Base-by-base conservation (phyloP, 768 basidiomycete species). In the Chlorophyllum brunneum region DNA sequence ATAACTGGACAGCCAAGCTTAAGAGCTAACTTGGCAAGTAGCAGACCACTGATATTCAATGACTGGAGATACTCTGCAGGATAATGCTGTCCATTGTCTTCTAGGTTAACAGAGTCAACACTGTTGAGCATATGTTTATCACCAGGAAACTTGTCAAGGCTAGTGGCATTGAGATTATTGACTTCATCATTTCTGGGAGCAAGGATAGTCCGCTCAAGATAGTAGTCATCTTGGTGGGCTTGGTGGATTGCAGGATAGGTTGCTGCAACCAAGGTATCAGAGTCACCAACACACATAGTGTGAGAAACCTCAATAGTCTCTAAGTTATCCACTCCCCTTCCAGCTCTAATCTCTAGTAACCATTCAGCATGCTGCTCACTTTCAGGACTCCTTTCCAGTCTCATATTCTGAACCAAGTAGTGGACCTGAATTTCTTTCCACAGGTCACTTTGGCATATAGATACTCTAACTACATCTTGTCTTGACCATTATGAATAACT, bases 291-390 rank as follows among this genome's bases (percentile, higher is more conserved):
- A 10, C 23, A 10, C 47, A 48, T 48, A 26, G 9, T 3, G 7
- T 27, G 0, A 38, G 23, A 36, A 18, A 48, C 38, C 5, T 24
- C 4, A 1, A 48, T n/a, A 20, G 15, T 47, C 22, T 34, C 31
- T 8, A 4, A 4, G 2, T 24, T 13, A 26, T 26, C 47, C 33
- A 37, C 13, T 13, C n/a, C 22, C 9, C 8, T 27, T 11, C 47
- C 36, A 37, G 24, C 13, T 37, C 47, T 26, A 48, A 48, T 48
- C 5, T 48, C 36, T 3, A 48, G 26, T 15, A 48, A 18, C 47
- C 47, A 48, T 22, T 6, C 4, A 34, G 36, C 34, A n/a, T n/a
- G n/a, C n/a, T n/a, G n/a, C n/a, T n/a, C n/a, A n/a, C n/a, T n/a
- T n/a, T n/a, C n/a, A n/a, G n/a, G n/a, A n/a, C n/a, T n/a, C n/a